phyloP scores from a whole-genome alignment of 106 monocot genomes.

The Dactylorhiza incarnata region DNA sequence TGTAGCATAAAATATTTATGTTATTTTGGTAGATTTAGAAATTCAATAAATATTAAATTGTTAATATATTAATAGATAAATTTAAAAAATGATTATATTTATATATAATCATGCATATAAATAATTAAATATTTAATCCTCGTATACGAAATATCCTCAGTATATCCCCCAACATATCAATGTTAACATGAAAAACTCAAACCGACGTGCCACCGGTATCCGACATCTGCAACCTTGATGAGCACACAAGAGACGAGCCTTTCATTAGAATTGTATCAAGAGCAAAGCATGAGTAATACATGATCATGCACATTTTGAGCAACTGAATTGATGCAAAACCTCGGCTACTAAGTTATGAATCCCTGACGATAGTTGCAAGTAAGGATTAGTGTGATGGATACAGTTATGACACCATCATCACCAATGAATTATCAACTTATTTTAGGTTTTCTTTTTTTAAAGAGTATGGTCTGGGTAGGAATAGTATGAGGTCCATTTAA shows the following conservation, averaged over 20 bases:
- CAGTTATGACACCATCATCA: background rate
- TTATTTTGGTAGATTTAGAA: too few relatives aligned
- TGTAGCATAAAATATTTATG: too few relatives aligned
- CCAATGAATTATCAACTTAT: background rate
- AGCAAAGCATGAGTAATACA: background rate
- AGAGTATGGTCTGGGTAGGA: background rate
- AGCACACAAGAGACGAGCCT: background rate
- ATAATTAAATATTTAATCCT: too few relatives aligned
- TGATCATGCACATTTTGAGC: background rate
- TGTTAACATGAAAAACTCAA: background rate
- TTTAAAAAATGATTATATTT: too few relatives aligned
- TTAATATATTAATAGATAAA: too few relatives aligned
- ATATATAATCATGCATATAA: too few relatives aligned
- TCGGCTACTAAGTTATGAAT: background rate
- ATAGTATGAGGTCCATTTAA: background rate
- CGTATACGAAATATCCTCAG: too few relatives aligned
- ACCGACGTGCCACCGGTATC: too few relatives aligned
- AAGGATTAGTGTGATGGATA: too few relatives aligned
- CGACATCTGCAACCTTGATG: too few relatives aligned
- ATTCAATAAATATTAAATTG: too few relatives aligned
- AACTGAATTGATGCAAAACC: background rate
- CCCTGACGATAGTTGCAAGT: background rate
- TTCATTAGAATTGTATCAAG: background rate
- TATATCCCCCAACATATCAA: background rate
- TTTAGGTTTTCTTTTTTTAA: background rate